phyloP scores from a whole-genome alignment of 306 rosid species.

The Sicyos edulis region DNA sequence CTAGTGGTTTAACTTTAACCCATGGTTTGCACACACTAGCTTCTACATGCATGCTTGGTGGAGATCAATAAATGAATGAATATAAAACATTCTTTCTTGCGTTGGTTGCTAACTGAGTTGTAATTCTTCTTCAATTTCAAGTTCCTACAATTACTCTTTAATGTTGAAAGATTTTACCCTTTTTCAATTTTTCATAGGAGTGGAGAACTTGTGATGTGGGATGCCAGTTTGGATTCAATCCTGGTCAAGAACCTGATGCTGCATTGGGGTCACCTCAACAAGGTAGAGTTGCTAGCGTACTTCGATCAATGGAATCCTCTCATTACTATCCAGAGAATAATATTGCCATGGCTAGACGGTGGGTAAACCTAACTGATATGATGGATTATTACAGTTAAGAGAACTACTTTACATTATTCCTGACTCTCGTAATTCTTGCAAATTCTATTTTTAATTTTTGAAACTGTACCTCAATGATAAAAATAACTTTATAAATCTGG shows the following conservation, averaged over 20 bases:
- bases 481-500: neutral
- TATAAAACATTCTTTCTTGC: neutral
- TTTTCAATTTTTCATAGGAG: slow-evolving; percentile 41
- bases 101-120: neutral
- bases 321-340: slow-evolving; percentile 67
- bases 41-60: neutral
- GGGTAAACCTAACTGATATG: slow-evolving; percentile 69
- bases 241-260: slow-evolving; percentile 50
- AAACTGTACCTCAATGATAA: neutral
- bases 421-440: neutral
- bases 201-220: slow-evolving; percentile 70
- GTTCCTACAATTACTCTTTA: neutral
- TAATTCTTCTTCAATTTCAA: slow-evolving; percentile 2
- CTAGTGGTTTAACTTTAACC: neutral
- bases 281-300: slow-evolving; percentile 48
- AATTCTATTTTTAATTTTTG: neutral
- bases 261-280: slow-evolving; percentile 44
- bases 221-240: slow-evolving; percentile 62
- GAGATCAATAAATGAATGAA: neutral
- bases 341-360: slow-evolving; percentile 84
- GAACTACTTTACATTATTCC: slow-evolving; percentile 6
- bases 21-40: neutral
- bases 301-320: slow-evolving; percentile 89
- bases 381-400: slow-evolving; percentile 28
- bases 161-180: neutral